A percentile compares a stretch with the other conserved stretches of the same genome.
Conservation (phyloP, 371 early-diverging fungal species). For the Apophysomyces trapeziformis region DNA sequence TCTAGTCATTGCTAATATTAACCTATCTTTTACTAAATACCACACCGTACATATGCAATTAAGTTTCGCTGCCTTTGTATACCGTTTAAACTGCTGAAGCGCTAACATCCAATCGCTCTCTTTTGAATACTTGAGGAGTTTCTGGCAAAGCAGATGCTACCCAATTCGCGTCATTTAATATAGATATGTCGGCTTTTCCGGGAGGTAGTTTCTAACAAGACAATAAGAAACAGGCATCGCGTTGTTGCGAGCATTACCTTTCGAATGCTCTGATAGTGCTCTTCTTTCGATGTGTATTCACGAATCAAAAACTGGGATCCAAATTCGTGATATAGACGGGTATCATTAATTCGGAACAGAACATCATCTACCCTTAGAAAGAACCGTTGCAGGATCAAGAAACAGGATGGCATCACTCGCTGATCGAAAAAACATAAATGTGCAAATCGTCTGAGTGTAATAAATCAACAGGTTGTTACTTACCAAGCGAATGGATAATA, state of each 20-base stretch:
- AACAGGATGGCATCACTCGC: slow-evolving; percentile 94
- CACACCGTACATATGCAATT: too few species aligned
- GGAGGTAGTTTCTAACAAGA: slow-evolving; percentile 20
- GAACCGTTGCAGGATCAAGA: slow-evolving; percentile 85
- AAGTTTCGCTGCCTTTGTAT: too few species aligned
- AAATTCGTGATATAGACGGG: slow-evolving; percentile 88
- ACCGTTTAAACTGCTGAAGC: too few species aligned
- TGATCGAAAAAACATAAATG: slow-evolving; percentile 19
- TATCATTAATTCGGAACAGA: slow-evolving; percentile 85
- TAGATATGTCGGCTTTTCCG: slow-evolving; percentile 64
- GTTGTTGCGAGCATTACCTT: slow-evolving; percentile 39
- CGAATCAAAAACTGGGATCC: slow-evolving; percentile 65
- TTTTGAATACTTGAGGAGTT: slow-evolving; percentile 10
- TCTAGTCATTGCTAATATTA: too few species aligned
- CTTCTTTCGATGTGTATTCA: slow-evolving; percentile 76
- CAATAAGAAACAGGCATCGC: background rate
- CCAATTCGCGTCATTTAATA: slow-evolving; percentile 79
- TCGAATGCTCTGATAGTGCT: slow-evolving; percentile 58
- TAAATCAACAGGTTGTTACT: slow-evolving; percentile 13
- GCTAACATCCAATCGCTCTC: background rate
- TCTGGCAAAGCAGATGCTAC: slow-evolving; percentile 59
- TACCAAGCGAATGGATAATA: slow-evolving; percentile 82
- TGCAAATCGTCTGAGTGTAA: too few species aligned
- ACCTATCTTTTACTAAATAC: too few species aligned
- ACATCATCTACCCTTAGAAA: slow-evolving; percentile 96